Evolutionary conservation across 148 eudicot species (phyloP), one percentile per base, ranked within the genome.

Genomic region (Diospyros kaki): DNA sequence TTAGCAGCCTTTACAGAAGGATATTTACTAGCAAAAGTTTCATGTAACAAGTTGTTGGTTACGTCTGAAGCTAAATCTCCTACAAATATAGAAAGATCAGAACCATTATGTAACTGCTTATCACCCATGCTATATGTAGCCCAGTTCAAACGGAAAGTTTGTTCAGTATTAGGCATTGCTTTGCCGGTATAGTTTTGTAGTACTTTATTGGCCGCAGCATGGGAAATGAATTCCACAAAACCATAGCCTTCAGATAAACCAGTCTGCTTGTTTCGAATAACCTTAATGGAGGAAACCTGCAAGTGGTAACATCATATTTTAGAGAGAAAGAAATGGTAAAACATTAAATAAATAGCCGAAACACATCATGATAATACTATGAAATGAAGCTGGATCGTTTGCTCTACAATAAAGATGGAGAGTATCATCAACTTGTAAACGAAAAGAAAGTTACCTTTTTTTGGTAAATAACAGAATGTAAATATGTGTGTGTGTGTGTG

Each of bases 41-140:
- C 96, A 46, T 87, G 91, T 73, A 95, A 80, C 75, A 95, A 71
- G 46, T 73, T 82, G 87, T 95, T 97, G 68, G 94, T 88, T 53
- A 95, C 98, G 83, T 95, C 98, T 60, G 97, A 89, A 50, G 98
- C 98, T 75, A 95, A 89, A 76, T 95, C 98, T 77, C 98, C 98
- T n/a, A 95, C 98, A 80, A 95, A 95, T 62, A 95, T 92, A 28
- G 98, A 92, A 63, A 87, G 92, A 82, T 92, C 98, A 71, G 97
- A 88, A 80, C 91, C 96, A 68, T 89, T 90, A 62, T 86, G 91
- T 17, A 84, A 66, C 9, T 93, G 92, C 85, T 95, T 92, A n/a
- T 95, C 98, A 1, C 96, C 98, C 83, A 83, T 84, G 86, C 98
- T 87, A 82, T 92, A 90, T 65, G 94, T 84, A 18, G 98, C 98